Evolutionary conservation across 257 asterid species (phyloP).

Genomic region (Salvia rosmarinus): DNA sequence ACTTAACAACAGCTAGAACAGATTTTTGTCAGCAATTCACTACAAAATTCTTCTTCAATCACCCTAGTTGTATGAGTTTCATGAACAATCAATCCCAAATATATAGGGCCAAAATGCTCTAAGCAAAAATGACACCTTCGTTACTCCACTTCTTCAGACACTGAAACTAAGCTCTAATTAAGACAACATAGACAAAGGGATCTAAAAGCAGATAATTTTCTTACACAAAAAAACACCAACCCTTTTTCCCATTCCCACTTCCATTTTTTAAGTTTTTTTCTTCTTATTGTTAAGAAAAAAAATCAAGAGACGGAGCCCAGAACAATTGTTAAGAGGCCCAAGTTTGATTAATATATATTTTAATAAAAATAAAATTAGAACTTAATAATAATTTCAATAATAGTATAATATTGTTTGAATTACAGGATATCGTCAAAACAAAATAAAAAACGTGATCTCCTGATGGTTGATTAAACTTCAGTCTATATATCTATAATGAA

Average conservation of each 20-base stretch:
- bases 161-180: conserved; percentile 7
- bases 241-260: neutral
- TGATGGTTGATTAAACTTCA: too few relatives aligned
- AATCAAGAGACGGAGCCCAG: neutral
- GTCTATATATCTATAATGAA: too few relatives aligned
- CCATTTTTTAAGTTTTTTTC: neutral
- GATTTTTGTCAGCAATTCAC: neutral
- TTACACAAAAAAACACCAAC: neutral
- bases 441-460: too few relatives aligned
- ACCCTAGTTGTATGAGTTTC: conserved; percentile 13
- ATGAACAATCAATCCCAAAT: conserved; percentile 19
- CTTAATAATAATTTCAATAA: too few relatives aligned
- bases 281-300: neutral
- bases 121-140: neutral
- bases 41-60: neutral
- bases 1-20: neutral
- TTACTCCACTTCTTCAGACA: neutral
- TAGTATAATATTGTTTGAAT: too few relatives aligned
- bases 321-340: too few relatives aligned
- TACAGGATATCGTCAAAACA: too few relatives aligned
- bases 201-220: neutral
- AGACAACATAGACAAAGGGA: neutral
- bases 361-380: too few relatives aligned
- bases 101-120: neutral
- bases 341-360: too few relatives aligned